Base-by-base conservation (phyloP, 306 rosid genomes). In the Cicer arietinum region DNA sequence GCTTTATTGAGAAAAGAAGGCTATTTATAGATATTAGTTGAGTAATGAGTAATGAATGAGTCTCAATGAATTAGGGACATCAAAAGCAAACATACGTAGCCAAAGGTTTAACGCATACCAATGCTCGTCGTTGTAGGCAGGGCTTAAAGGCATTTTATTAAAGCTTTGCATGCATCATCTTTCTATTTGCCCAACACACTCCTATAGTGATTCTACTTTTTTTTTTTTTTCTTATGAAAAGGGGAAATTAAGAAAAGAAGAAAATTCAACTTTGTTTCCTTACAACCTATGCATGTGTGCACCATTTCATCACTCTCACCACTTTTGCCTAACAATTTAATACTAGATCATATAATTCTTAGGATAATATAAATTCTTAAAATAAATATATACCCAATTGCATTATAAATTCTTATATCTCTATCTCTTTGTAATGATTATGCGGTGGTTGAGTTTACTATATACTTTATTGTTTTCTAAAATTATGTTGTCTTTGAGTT, bases 161-260 rank as follows among this genome's bases (percentile, higher is more conserved):
- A 88, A 86, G 92, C 88, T 88, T 86, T 78, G 73, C 73, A 68
- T 84, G 80, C 86, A 88, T 85, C 89, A 87, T 86, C 91, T 90
- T 85, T 87, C 90, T 83, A 83, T 71, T 80, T 86, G 83, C 83
- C 85, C 85, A 86, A 80, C 78, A 81, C 70, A 45, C 44, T 70
- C 64, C 10, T 84, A 8, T 57, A 84, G 84, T 86, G 86, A 83
- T 88, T 88, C 88, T 72, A 69, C 96, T 90, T 90, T 67, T 18
- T 0, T 18, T 50, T 1, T n/a, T 7, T 47, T 7, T 88, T 84
- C 71, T 79, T 78, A 84, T 88, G 53, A 72, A 86, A 86, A 84
- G 83, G 53, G 72, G 47, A 46, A 72, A 60, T 60, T 60, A 60
- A 78, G 41, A 79, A 80, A 80, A 71, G 73, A 66, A 25, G 77